Percentiles rank a stretch among this genome's conserved stretches.
Evolutionary conservation across 1,284 basidiomycete genomes (phyloP).

Genomic region (Ustilago curta): DNA sequence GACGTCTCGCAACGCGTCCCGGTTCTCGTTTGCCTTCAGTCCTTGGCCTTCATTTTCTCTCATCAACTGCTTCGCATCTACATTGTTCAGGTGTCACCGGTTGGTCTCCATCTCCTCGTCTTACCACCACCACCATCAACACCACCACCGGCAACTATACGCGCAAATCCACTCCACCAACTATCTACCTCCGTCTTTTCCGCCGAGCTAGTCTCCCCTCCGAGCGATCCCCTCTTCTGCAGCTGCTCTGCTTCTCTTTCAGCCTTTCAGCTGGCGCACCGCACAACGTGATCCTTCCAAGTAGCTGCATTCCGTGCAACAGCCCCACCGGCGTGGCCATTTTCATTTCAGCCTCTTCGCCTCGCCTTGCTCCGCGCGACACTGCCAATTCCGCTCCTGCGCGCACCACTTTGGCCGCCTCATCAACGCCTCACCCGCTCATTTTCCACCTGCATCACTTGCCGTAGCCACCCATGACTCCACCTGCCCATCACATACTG

Average conservation of each 20-base stretch:
- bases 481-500: slow-evolving; percentile 11
- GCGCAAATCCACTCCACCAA: background rate
- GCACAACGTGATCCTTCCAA: background rate
- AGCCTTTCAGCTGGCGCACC: background rate
- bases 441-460: background rate
- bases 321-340: background rate
- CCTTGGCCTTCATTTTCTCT: no score
- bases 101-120: no score
- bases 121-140: background rate
- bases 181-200: background rate
- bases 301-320: slow-evolving; percentile 1
- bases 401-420: background rate
- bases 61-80: no score
- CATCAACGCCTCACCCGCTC: slow-evolving; percentile 5
- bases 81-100: no score
- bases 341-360: slow-evolving; percentile 6
- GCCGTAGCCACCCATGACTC: slow-evolving; percentile 10
- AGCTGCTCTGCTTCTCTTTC: background rate
- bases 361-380: background rate
- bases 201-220: background rate
- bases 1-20: no score
- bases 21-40: no score
- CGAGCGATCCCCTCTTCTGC: background rate
- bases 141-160: background rate
- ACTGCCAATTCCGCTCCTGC: background rate